A percentile compares a stretch with the other conserved stretches of the same genome.
Evolutionary conservation across 2,329 filamentous ascomycete species (phyloP).

Genomic region (Ceratocystis ficicola): DNA sequence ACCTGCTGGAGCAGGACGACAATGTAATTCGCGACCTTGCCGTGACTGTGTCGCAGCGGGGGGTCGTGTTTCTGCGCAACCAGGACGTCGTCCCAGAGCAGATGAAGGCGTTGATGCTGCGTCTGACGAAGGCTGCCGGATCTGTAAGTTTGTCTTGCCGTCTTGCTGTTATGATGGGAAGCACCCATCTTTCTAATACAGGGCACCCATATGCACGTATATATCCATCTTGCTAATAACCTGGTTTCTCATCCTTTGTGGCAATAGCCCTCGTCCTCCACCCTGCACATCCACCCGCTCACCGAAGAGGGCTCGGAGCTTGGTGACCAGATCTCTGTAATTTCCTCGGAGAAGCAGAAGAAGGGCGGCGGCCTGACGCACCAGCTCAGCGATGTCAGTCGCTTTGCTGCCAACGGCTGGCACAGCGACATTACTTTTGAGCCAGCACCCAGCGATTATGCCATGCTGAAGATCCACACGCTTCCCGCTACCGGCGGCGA

Average conservation of each 20-base stretch:
- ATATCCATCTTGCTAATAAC: not conserved
- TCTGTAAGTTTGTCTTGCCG: slow-evolving; percentile 12
- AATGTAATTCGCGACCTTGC: slow-evolving; percentile 47
- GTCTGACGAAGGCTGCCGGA: slow-evolving; percentile 47
- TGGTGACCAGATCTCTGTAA: slow-evolving; percentile 45
- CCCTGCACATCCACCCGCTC: slow-evolving; percentile 49
- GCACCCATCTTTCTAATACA: not conserved
- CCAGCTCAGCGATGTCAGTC: slow-evolving; percentile 39
- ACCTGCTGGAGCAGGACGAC: slow-evolving; percentile 40
- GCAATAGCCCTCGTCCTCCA: slow-evolving; percentile 42
- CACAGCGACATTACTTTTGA: slow-evolving; percentile 50
- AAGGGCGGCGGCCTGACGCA: slow-evolving; percentile 42
- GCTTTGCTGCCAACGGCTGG: slow-evolving; percentile 33
- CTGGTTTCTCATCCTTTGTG: not conserved
- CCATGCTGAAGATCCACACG: slow-evolving; percentile 45
- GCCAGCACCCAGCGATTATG: slow-evolving; percentile 47
- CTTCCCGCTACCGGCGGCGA: slow-evolving; percentile 47
- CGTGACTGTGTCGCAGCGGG: slow-evolving; percentile 49
- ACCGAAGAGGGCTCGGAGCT: slow-evolving; percentile 43
- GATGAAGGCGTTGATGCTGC: slow-evolving; percentile 47
- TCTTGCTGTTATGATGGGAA: too few relatives aligned
- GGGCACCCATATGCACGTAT: not conserved
- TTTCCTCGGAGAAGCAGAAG: slow-evolving; percentile 44
- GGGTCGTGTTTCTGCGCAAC: slow-evolving; percentile 52
- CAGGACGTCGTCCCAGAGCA: slow-evolving; percentile 47